Conservation (phyloP, 2,329 filamentous ascomycete genomes). For the Trichoderma pleuroti region DNA sequence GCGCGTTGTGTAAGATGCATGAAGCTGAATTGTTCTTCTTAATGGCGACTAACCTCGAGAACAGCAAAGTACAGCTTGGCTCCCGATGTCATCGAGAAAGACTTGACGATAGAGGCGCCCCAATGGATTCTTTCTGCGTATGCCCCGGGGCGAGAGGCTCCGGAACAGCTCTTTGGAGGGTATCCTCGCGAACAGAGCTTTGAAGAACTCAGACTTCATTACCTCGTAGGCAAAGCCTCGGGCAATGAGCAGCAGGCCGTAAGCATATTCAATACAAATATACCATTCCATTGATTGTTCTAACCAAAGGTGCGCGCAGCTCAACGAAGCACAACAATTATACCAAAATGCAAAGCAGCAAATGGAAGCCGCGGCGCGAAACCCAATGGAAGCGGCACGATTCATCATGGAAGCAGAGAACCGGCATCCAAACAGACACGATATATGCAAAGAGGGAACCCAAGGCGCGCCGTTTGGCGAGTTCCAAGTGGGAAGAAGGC, state of each 20-base stretch:
- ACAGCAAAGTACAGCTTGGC: slow-evolving; percentile 50
- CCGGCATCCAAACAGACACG: slow-evolving; percentile 71
- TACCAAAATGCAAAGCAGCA: slow-evolving; percentile 65
- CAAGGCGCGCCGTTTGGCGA: slow-evolving; percentile 44
- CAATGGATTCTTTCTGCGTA: slow-evolving; percentile 86
- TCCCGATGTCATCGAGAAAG: slow-evolving; percentile 58
- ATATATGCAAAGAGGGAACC: slow-evolving; percentile 52
- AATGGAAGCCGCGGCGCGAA: slow-evolving; percentile 65
- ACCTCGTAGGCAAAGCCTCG: slow-evolving; percentile 54
- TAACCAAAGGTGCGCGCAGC: slow-evolving; percentile 36
- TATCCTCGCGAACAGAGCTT: slow-evolving; percentile 76
- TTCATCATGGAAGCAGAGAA: slow-evolving; percentile 65
- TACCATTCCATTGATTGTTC: not conserved
- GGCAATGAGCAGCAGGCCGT: slow-evolving; percentile 58
- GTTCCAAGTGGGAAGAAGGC: slow-evolving; percentile 41
- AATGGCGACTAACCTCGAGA: slow-evolving; percentile 17
- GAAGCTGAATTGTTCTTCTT: not conserved
- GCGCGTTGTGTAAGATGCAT: slow-evolving; percentile 23
- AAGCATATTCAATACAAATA: slow-evolving; percentile 25
- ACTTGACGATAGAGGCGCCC: slow-evolving; percentile 69
- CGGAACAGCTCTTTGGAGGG: slow-evolving; percentile 80
- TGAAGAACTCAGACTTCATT: slow-evolving; percentile 80
- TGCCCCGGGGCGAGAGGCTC: slow-evolving; percentile 71
- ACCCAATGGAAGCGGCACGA: slow-evolving; percentile 67
- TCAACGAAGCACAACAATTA: slow-evolving; percentile 58